Conservation (phyloP, 768 basidiomycete species). For the Xerocomellus dryophilus region DNA sequence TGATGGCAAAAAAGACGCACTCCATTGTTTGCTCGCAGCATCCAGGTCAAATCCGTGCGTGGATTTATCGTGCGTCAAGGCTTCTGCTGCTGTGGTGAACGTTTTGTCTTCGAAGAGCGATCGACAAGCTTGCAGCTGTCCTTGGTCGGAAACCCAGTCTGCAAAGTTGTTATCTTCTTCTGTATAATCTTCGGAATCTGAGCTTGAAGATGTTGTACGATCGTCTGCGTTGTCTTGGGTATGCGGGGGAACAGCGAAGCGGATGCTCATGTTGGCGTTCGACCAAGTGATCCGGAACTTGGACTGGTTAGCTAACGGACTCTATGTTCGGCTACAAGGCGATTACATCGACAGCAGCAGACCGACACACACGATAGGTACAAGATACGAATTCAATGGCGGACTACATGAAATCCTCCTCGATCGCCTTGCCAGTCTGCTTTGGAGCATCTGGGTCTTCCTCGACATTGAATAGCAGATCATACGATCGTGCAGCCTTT, state of each 20-base stretch:
- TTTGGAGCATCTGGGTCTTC: slow-evolving; percentile 50
- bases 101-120: slow-evolving; percentile 74
- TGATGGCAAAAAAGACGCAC: slow-evolving; percentile 39
- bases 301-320: not conserved
- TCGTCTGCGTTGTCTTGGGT: slow-evolving; percentile 11
- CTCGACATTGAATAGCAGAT: slow-evolving; percentile 67
- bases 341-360: not conserved
- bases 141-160: slow-evolving; percentile 77
- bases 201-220: slow-evolving; percentile 16
- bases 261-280: slow-evolving; percentile 28
- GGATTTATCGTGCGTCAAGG: slow-evolving; percentile 57
- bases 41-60: slow-evolving; percentile 64
- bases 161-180: slow-evolving; percentile 67
- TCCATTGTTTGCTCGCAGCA: slow-evolving; percentile 45
- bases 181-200: slow-evolving; percentile 24
- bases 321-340: not conserved
- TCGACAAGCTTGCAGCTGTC: slow-evolving; percentile 48
- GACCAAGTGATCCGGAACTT: not conserved
- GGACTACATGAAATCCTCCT: slow-evolving; percentile 85
- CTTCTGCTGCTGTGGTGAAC: slow-evolving; percentile 57
- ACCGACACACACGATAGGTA: not conserved
- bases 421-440: slow-evolving; percentile 70
- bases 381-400: not conserved
- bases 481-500: slow-evolving; percentile 86
- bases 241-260: slow-evolving; percentile 18